Percentiles rank a stretch among this genome's conserved stretches.
These are phyloP conservation scores for Lipomyces sp. DNA, from an alignment of 805 yeast species.

Conservation along the genomic window DNA sequence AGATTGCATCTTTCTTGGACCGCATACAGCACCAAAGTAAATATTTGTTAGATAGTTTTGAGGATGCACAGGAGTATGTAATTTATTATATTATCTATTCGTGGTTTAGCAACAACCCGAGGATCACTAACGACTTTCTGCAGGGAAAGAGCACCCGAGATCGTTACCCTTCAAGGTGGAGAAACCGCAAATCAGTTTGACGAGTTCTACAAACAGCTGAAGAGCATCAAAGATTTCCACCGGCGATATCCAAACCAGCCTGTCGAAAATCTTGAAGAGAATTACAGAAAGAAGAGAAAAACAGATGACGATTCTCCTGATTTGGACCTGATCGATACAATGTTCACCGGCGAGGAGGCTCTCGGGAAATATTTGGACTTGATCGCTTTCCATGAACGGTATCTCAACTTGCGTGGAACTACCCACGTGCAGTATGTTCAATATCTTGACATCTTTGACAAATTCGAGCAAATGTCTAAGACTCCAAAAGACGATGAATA, in stretches of 20 bases:
- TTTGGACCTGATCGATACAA: conserved; percentile 46
- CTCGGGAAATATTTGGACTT: conserved; percentile 71
- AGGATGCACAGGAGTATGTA: conserved; percentile 23
- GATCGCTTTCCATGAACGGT: conserved; percentile 54
- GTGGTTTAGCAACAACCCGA: background rate
- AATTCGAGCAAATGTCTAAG: conserved; percentile 45
- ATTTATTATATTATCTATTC: conserved; percentile 5
- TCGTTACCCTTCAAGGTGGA: conserved; percentile 35
- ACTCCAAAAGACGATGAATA: conserved; percentile 47
- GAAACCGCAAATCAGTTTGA: conserved; percentile 44
- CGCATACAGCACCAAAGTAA: conserved; percentile 50
- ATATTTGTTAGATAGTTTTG: conserved; percentile 35
- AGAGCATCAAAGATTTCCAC: conserved; percentile 45
- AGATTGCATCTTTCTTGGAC: conserved; percentile 57
- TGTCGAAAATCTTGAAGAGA: conserved; percentile 40
- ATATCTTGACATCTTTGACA: conserved; percentile 55
- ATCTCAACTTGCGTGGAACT: conserved; percentile 55
- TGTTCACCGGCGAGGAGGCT: conserved; percentile 65
- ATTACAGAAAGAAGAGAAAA: conserved; percentile 38
- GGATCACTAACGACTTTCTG: background rate
- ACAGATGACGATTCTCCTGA: conserved; percentile 32
- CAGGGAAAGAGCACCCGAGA: conserved; percentile 33
- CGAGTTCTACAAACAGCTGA: conserved; percentile 49
- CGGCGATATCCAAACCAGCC: conserved; percentile 44
- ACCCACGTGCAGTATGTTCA: conserved; percentile 52